A percentile compares a stretch with the other conserved stretches of the same genome.
Conservation (phyloP, 2,329 filamentous ascomycete species). For the Calonectria pseudoreteaudii region DNA sequence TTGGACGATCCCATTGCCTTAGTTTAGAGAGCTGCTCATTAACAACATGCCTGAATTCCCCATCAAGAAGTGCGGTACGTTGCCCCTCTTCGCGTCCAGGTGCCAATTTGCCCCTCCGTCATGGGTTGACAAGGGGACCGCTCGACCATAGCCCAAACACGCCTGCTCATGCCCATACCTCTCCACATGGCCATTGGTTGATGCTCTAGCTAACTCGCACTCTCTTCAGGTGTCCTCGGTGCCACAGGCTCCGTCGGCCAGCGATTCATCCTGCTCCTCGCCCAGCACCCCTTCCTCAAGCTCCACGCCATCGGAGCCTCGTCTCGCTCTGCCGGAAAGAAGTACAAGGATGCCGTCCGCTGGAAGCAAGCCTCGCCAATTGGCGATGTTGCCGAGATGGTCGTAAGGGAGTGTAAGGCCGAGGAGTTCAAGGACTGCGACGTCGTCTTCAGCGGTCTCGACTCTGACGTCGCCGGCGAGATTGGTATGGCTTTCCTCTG, state of each 20-base stretch:
- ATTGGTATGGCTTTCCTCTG: slow-evolving; percentile 71
- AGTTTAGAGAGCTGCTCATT: not conserved
- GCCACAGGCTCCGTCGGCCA: slow-evolving; percentile 95
- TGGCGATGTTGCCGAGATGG: slow-evolving; percentile 81
- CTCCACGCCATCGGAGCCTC: slow-evolving; percentile 93
- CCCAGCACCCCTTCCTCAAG: slow-evolving; percentile 86
- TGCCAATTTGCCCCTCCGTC: slow-evolving; percentile 26
- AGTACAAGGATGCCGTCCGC: slow-evolving; percentile 91
- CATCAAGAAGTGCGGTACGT: slow-evolving; percentile 70
- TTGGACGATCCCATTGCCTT: not conserved
- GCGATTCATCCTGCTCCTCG: slow-evolving; percentile 92
- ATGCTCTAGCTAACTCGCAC: slow-evolving; percentile 18
- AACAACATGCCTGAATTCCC: slow-evolving; percentile 57
- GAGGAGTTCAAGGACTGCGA: slow-evolving; percentile 90
- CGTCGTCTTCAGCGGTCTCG: slow-evolving; percentile 91
- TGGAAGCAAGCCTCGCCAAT: slow-evolving; percentile 95
- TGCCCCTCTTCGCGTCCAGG: not conserved
- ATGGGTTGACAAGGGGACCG: not conserved
- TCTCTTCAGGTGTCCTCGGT: slow-evolving; percentile 76
- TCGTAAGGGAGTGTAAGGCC: slow-evolving; percentile 87
- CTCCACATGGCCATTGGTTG: not conserved
- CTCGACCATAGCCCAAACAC: slow-evolving; percentile 15
- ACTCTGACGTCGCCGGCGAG: slow-evolving; percentile 92
- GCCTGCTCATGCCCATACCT: not conserved
- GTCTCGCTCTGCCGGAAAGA: slow-evolving; percentile 89